Evolutionary conservation across 495 filamentous ascomycete genomes (phyloP).

Genomic region (Podospora pseudocomata): DNA sequence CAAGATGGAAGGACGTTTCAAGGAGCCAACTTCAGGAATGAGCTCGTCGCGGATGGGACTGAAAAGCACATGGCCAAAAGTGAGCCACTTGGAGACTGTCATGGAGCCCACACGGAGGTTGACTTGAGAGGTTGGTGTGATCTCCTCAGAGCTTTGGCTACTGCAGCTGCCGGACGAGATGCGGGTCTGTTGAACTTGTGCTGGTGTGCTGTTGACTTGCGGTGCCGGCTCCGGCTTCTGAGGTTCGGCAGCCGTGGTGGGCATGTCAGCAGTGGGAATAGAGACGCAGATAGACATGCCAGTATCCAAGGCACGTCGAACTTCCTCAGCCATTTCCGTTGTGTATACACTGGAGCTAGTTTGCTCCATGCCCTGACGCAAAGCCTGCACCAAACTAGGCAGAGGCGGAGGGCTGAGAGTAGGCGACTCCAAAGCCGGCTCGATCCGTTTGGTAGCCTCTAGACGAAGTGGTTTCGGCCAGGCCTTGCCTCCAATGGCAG

Average conservation of each 20-base stretch:
- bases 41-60: slow-evolving; percentile 84
- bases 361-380: slow-evolving; percentile 29
- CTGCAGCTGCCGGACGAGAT: slow-evolving; percentile 45
- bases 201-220: slow-evolving; percentile 36
- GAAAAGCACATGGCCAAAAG: slow-evolving; percentile 92
- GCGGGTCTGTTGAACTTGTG: slow-evolving; percentile 32
- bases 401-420: slow-evolving; percentile 32
- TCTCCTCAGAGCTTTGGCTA: slow-evolving; percentile 48
- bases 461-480: slow-evolving; percentile 45
- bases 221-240: slow-evolving; percentile 12
- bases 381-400: slow-evolving; percentile 32
- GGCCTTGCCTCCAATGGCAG: slow-evolving; percentile 53
- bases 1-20: slow-evolving; percentile 63
- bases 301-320: slow-evolving; percentile 41
- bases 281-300: slow-evolving; percentile 1
- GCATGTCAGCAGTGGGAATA: slow-evolving; percentile 38
- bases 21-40: slow-evolving; percentile 41
- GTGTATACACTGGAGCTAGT: slow-evolving; percentile 42
- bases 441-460: slow-evolving; percentile 33
- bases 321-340: slow-evolving; percentile 44
- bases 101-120: slow-evolving; percentile 77
- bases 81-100: slow-evolving; percentile 74
- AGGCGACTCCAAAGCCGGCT: slow-evolving; percentile 41
- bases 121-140: slow-evolving; percentile 64
- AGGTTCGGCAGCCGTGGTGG: slow-evolving; percentile 50